phyloP scores from a whole-genome alignment of 2,329 filamentous ascomycete species.

The Graphilbum sp. region DNA sequence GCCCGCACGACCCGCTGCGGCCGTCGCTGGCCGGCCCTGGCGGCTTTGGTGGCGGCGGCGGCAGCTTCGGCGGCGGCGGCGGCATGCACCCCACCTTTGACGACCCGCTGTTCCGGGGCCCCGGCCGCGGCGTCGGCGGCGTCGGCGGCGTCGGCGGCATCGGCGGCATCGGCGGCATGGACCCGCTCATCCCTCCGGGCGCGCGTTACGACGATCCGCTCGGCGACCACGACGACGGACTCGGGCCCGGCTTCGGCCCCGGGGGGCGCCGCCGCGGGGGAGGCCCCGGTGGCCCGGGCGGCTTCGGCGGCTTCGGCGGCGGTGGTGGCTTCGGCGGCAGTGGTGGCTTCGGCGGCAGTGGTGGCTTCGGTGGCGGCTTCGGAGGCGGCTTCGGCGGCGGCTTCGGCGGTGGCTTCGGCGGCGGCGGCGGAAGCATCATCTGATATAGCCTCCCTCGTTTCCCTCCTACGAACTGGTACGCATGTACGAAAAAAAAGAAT shows the following conservation, averaged over 20 bases:
- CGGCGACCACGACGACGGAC: conserved; percentile 40
- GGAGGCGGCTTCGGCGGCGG: conserved; percentile 14
- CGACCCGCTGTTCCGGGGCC: conserved; percentile 64
- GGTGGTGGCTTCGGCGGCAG: background rate
- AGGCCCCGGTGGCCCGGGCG: conserved; percentile 18
- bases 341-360: conserved; percentile 1
- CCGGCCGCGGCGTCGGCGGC: conserved; percentile 23
- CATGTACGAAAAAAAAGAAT: no score
- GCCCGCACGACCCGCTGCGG: conserved; percentile 68
- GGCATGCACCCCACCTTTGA: conserved; percentile 97
- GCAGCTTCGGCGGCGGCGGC: conserved; percentile 43
- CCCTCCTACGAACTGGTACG: no score
- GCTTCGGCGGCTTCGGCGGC: conserved; percentile 2
- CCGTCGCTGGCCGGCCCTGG: conserved; percentile 46
- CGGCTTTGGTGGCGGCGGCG: conserved; percentile 35
- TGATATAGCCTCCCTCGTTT: no score
- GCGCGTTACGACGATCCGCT: conserved; percentile 89
- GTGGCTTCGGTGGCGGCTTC: conserved; percentile 2
- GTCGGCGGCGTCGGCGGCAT: conserved; percentile 29
- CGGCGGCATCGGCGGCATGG: conserved; percentile 30
- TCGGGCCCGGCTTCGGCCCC: conserved; percentile 23
- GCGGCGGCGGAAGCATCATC: no score
- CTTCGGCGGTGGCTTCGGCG: no score
- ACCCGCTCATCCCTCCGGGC: conserved; percentile 68
- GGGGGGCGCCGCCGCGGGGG: conserved; percentile 18